Percentiles rank a stretch among this genome's conserved stretches.
Evolutionary conservation across 2,329 filamentous ascomycete species (phyloP).

Genomic region (Cladosporium sp.): DNA sequence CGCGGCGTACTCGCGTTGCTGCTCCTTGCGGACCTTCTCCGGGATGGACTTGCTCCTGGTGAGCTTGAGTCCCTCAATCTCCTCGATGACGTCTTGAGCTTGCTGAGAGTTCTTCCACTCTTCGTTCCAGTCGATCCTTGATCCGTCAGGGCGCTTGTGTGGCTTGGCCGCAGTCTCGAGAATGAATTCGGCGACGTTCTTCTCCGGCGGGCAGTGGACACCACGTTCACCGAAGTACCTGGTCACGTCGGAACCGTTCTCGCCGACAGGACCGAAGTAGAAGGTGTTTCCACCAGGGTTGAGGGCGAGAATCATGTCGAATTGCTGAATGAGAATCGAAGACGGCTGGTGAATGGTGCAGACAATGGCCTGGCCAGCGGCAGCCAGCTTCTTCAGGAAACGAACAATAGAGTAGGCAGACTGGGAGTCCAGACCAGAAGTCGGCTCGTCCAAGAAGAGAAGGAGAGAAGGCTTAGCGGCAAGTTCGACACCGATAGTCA

Average conservation of each 20-base stretch:
- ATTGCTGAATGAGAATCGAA: slow-evolving; percentile 62
- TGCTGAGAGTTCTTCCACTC: slow-evolving; percentile 65
- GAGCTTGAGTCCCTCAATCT: slow-evolving; percentile 59
- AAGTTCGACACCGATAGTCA: slow-evolving; percentile 68
- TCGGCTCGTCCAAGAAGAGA: slow-evolving; percentile 67
- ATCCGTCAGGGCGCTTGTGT: slow-evolving; percentile 47
- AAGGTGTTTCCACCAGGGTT: slow-evolving; percentile 64
- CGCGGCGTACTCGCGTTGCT: slow-evolving; percentile 53
- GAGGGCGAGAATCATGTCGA: slow-evolving; percentile 66
- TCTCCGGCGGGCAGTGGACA: slow-evolving; percentile 57
- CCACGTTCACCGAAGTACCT: slow-evolving; percentile 64
- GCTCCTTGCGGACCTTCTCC: slow-evolving; percentile 33
- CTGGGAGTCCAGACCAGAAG: slow-evolving; percentile 63
- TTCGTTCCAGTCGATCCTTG: slow-evolving; percentile 63
- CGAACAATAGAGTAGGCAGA: slow-evolving; percentile 62
- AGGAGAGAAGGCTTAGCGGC: slow-evolving; percentile 62
- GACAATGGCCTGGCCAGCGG: slow-evolving; percentile 63
- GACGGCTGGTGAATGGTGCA: slow-evolving; percentile 71
- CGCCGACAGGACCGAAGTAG: slow-evolving; percentile 66
- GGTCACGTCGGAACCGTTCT: slow-evolving; percentile 58
- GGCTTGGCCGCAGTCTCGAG: slow-evolving; percentile 59
- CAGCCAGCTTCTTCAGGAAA: slow-evolving; percentile 61
- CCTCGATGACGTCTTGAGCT: slow-evolving; percentile 51
- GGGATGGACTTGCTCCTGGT: slow-evolving; percentile 45
- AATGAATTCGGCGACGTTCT: slow-evolving; percentile 62